Base-by-base conservation (phyloP, 2,329 filamentous ascomycete species). In the Calonectria henricotiae region DNA sequence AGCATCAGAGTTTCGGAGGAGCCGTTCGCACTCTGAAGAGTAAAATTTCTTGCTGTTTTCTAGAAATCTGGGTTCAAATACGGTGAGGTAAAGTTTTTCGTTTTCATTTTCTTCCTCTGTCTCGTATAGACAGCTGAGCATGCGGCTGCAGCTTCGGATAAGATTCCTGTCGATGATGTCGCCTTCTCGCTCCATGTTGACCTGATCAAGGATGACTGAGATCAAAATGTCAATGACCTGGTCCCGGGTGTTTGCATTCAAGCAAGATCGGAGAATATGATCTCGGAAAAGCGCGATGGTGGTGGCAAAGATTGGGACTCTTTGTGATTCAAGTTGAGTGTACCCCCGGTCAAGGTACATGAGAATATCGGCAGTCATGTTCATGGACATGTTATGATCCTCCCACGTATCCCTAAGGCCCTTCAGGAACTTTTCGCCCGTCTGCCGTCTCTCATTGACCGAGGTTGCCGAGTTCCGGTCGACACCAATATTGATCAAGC, bases 311-410 rank as follows among this genome's bases (percentile, higher is more conserved):
- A 98, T 96, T 0, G 93, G 93, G 0, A 94, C 92, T 6, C 90
- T 88, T 70, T 91, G 89, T 6, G 83, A 78, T 72, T 97, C 94
- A 61, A 80, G 78, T 41, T 91, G 86, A 61, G 91, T 92, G 78
- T 93, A 95, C 32, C 95, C 92, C 61, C 95, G 92, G 80, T 99
- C 96, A 87, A 99, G 94, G 79, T 98, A 98, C 95, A 98, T 98
- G 62, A 98, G 87, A 37, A 98, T 94, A 81, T 98, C 96, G 4
- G 95, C 95, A 62, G 94, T 92, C 96, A 98, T 98, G 79, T 94
- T 95, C 94, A 98, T 98, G 51, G 93, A 95, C 67, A 93, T 89
- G 79, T 95, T 94, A 79, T 99, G 95, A 72, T 97, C 93, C 71
- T 95, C 90, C 94, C 95, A 99, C 2, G 92, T 90, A 68, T 91